These are phyloP conservation scores for Colletotrichum euphorbiae DNA, from an alignment of 2,329 filamentous ascomycete species.

Conservation along the genomic window DNA sequence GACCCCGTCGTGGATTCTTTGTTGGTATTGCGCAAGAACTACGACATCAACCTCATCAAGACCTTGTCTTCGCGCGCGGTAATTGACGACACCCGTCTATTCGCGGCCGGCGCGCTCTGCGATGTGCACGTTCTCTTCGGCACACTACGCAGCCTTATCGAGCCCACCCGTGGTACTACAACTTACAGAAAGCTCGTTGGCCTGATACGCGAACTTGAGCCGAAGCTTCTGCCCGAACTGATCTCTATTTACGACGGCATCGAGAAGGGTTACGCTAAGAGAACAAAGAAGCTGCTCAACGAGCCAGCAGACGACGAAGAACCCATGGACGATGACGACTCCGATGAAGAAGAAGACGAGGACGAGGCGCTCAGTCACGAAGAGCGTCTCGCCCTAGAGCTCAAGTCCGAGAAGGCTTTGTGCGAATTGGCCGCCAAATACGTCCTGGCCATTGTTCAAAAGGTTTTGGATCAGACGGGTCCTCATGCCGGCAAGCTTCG, in stretches of 20 bases:
- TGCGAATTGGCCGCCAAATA: constrained; percentile 89
- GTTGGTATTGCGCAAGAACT: constrained; percentile 65
- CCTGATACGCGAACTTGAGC: constrained; percentile 76
- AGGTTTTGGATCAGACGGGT: constrained; percentile 75
- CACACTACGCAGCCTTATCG: constrained; percentile 70
- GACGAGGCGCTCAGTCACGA: constrained; percentile 66
- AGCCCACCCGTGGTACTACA: constrained; percentile 46
- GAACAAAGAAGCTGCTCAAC: constrained; percentile 70
- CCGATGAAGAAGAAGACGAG: constrained; percentile 65
- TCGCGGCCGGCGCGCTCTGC: constrained; percentile 80
- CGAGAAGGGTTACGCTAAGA: constrained; percentile 83
- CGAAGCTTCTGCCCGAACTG: constrained; percentile 73
- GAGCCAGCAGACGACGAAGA: constrained; percentile 79
- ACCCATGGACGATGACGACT: constrained; percentile 72
- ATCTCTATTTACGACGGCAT: constrained; percentile 81
- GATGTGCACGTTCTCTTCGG: constrained; percentile 87
- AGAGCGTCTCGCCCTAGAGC: constrained; percentile 71
- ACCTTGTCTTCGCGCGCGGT: constrained; percentile 75
- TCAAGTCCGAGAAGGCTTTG: constrained; percentile 85
- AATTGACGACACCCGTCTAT: constrained; percentile 82
- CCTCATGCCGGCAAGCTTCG: constrained; percentile 72
- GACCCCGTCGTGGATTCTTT: constrained; percentile 71
- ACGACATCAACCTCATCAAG: constrained; percentile 73
- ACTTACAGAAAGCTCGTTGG: constrained; percentile 58
- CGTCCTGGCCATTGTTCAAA: constrained; percentile 81